A percentile compares a stretch with the other conserved stretches of the same genome.
Evolutionary conservation across 305 asterid genomes (phyloP).

Genomic region (Stenogyne calaminthoides): DNA sequence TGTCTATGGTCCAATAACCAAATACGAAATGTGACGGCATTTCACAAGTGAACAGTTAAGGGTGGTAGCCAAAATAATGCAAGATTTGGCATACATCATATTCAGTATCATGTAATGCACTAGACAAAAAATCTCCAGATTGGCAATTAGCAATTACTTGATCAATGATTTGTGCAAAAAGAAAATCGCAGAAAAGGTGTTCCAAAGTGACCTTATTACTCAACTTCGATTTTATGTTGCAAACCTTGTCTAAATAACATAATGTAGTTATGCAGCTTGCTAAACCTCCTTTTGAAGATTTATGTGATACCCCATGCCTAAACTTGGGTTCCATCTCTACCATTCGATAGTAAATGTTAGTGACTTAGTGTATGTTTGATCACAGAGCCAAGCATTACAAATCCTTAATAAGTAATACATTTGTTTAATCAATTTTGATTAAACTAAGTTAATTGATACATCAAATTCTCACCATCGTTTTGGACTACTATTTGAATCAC

Average conservation of each 20-base stretch:
- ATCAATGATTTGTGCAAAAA: slow-evolving; percentile 10
- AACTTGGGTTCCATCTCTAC: no score
- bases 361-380: no score
- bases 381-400: no score
- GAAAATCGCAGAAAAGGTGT: slow-evolving; percentile 3
- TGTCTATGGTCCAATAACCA: slow-evolving; percentile 9
- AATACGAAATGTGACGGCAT: slow-evolving; percentile 4
- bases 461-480: no score
- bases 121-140: neutral
- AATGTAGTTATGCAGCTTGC: neutral
- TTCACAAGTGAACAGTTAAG: neutral
- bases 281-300: neutral
- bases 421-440: no score
- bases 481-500: no score
- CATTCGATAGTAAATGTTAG: no score
- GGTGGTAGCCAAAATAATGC: slow-evolving; percentile 19
- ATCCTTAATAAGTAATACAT: no score
- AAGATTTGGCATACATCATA: neutral
- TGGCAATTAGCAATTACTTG: slow-evolving; percentile 11
- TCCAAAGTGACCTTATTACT: neutral
- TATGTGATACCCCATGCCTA: neutral
- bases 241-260: neutral
- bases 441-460: no score
- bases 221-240: neutral
- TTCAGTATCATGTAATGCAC: neutral